A percentile compares a stretch with the other conserved stretches of the same genome.
Evolutionary conservation across 139 green algal species (phyloP).

Genomic region (Asterochloris sp.): DNA sequence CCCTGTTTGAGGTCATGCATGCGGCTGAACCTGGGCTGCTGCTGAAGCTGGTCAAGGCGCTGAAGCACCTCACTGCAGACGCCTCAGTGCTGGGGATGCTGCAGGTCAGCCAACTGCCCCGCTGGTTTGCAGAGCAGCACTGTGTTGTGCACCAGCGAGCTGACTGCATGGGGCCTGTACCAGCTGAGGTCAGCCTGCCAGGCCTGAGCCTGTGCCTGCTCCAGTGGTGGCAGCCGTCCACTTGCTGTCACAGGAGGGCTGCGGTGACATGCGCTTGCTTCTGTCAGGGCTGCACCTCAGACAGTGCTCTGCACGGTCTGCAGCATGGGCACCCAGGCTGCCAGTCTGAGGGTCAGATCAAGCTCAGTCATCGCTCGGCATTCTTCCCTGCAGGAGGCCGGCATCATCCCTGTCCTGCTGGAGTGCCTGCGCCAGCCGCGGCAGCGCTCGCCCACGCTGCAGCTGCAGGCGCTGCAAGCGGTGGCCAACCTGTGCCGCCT

Average conservation of each 20-base stretch:
- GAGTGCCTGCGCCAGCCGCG: constrained; percentile 41
- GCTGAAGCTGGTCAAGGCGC: constrained; percentile 34
- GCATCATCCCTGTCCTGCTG: constrained; percentile 47
- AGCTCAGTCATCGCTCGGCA: too few species aligned
- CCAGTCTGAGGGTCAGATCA: too few species aligned
- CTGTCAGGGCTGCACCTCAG: too few species aligned
- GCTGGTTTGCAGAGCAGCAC: background rate
- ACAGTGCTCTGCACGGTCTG: too few species aligned
- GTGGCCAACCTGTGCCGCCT: constrained; percentile 81
- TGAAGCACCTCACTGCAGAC: constrained; percentile 40
- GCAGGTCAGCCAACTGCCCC: constrained; percentile 20
- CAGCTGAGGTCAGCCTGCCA: too few species aligned
- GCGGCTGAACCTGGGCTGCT: background rate
- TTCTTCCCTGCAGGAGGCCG: constrained; percentile 37
- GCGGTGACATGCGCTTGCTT: too few species aligned
- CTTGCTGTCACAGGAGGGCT: too few species aligned
- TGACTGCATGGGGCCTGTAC: too few species aligned
- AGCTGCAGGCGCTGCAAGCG: constrained; percentile 62
- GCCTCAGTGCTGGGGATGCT: constrained; percentile 39
- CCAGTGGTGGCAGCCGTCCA: too few species aligned
- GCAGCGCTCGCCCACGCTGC: constrained; percentile 21
- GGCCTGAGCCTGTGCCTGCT: too few species aligned
- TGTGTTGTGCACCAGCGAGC: too few species aligned
- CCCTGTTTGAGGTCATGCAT: constrained; percentile 39
- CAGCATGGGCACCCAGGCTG: too few species aligned